Base-by-base conservation (phyloP, 257 asterid species). In the Lycium ferocissimum region DNA sequence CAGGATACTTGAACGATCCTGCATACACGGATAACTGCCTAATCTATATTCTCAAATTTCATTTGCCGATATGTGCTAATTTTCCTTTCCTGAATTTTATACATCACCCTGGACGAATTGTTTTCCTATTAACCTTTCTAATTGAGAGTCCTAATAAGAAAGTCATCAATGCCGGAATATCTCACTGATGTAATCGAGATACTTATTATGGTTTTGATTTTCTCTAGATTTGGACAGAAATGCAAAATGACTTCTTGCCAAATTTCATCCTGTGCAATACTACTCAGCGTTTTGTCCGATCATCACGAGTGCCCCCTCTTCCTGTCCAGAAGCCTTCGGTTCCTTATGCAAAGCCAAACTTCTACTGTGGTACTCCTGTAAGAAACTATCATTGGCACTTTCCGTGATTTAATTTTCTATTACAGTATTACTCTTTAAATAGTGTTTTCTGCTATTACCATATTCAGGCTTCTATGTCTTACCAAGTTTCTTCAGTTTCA, bases 191-290 rank as follows among this genome's bases (percentile, higher is more conserved):
- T 49, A 45, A 47, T 82, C 61, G 40, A 84, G 86, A 85, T 87
- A 84, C 83, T 84, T 81, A 49, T 73, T 73, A 47, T 79, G 80
- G 67, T 69, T 35, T 89, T 91, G 67, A 26, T 72, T 72, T 88
- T 85, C 79, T 79, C 62, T 92, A 97, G 99, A 90, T 97, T 86
- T 97, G 99, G 98, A 91, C 95, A 13, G 98, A 94, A 91, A 93
- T 97, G 98, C 99, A 97, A 92, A 95, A 92, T 90, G 98, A 97
- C 90, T 97, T 97, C 90, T 85, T 97, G 86, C 98, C 97, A 20
- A 95, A 95, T 93, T 97, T 95, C 87, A 93, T 95, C 89, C 94
- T 97, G 53, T 97, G 98, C 89, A 97, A 97, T 92, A 95, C 98
- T 79, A 97, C 99, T 85, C 99, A 97, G 81, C 98, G 98, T 85